Conservation (phyloP, 345 rosid genomes). For the Brassica napus region DNA sequence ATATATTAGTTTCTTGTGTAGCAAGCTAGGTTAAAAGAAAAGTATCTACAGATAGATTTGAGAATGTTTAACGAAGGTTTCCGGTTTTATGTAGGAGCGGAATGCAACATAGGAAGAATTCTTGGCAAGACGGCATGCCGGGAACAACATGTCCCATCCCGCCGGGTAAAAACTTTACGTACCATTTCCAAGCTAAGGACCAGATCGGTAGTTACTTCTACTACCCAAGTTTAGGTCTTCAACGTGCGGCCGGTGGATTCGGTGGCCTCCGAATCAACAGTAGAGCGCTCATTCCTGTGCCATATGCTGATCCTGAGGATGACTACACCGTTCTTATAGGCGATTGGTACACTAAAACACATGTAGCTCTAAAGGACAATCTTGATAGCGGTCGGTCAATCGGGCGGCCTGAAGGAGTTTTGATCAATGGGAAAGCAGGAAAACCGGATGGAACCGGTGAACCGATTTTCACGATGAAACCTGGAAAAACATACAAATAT, state of each 20-base stretch:
- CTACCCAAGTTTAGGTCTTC: conserved; percentile 78
- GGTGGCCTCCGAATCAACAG: conserved; percentile 71
- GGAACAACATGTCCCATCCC: conserved; percentile 87
- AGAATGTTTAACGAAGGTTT: neutral
- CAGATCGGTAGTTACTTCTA: conserved; percentile 85
- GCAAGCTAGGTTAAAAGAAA: neutral
- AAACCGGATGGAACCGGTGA: conserved; percentile 37
- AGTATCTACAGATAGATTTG: neutral
- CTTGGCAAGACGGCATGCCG: conserved; percentile 81
- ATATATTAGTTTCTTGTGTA: neutral
- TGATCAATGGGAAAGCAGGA: conserved; percentile 52
- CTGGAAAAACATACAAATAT: conserved; percentile 69
- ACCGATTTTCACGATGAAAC: conserved; percentile 53
- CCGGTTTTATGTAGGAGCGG: conserved; percentile 56
- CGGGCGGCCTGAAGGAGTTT: conserved; percentile 50
- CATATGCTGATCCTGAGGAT: conserved; percentile 66
- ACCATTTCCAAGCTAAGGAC: conserved; percentile 75
- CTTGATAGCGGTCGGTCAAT: conserved; percentile 50
- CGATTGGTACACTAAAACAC: conserved; percentile 73
- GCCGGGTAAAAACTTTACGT: conserved; percentile 76
- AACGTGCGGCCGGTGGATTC: conserved; percentile 83
- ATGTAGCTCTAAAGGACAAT: conserved; percentile 31
- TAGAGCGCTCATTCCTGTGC: conserved; percentile 77
- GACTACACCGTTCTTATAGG: conserved; percentile 75
- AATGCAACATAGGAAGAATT: conserved; percentile 76